Conservation (phyloP, 164 flowering plant species). For the Vitis cinerea region DNA sequence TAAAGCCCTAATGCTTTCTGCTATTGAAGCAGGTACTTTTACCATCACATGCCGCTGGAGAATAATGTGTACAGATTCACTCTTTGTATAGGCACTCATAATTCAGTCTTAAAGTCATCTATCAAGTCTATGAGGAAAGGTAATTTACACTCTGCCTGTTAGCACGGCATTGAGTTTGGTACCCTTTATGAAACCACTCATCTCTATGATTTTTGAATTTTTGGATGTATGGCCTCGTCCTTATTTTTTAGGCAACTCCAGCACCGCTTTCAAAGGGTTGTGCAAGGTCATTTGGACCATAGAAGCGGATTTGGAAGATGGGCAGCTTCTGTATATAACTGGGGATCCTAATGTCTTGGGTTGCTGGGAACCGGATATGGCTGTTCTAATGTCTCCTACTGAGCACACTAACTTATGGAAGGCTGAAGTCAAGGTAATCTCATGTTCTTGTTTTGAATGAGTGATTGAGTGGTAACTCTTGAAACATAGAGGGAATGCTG, state of each 20-base stretch:
- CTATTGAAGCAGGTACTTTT: constrained; percentile 34
- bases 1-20: neutral
- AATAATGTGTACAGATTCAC: constrained; percentile 25
- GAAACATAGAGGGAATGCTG: neutral
- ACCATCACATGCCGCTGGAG: constrained; percentile 20
- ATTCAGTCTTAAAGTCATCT: constrained; percentile 26
- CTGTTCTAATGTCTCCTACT: constrained; percentile 55
- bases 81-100: constrained; percentile 16
- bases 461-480: neutral
- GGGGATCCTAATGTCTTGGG: constrained; percentile 60
- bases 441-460: too few relatives aligned
- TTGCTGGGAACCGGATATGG: constrained; percentile 62
- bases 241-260: constrained; percentile 31
- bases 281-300: constrained; percentile 55
- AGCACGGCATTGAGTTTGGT: too few relatives aligned
- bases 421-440: constrained; percentile 56
- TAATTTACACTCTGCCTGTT: constrained; percentile 11
- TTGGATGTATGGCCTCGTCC: constrained; percentile 11
- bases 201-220: constrained; percentile 1
- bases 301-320: constrained; percentile 63
- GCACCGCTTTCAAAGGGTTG: constrained; percentile 16
- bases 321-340: constrained; percentile 51
- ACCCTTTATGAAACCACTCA: too few relatives aligned
- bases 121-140: constrained; percentile 35
- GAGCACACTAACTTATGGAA: constrained; percentile 56